Evolutionary conservation across 495 filamentous ascomycete species (phyloP).

Genomic region (Letharia lupina): DNA sequence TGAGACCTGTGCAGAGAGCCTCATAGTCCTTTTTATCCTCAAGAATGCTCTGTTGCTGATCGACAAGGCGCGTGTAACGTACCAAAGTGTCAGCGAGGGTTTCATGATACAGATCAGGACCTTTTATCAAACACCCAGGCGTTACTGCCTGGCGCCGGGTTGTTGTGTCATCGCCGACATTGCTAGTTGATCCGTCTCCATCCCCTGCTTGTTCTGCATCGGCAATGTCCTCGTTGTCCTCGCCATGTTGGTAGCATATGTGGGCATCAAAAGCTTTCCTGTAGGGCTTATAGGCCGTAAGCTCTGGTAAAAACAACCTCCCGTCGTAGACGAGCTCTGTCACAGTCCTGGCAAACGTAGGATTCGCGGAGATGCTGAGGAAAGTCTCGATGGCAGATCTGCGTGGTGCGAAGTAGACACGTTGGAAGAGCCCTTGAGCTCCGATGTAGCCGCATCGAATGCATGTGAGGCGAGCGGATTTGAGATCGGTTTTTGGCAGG

Average conservation of each 20-base stretch:
- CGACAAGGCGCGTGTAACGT: neutral
- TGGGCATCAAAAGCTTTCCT: neutral
- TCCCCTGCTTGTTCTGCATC: neutral
- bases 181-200: no score
- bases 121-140: no score
- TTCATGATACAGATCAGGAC: neutral
- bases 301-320: neutral
- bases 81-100: neutral
- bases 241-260: neutral
- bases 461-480: neutral
- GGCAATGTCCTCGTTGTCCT: neutral
- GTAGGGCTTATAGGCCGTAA: neutral
- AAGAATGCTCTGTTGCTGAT: neutral
- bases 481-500: neutral
- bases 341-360: neutral
- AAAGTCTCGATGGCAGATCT: neutral
- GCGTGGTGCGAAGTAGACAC: neutral
- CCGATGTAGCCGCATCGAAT: neutral
- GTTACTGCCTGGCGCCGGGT: neutral
- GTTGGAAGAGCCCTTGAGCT: neutral
- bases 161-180: neutral
- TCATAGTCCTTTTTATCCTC: neutral
- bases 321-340: neutral
- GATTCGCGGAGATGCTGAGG: neutral
- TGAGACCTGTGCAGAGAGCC: neutral